phyloP scores from a whole-genome alignment of 2,329 filamentous ascomycete species.

The Ophiostoma angusticollis region DNA sequence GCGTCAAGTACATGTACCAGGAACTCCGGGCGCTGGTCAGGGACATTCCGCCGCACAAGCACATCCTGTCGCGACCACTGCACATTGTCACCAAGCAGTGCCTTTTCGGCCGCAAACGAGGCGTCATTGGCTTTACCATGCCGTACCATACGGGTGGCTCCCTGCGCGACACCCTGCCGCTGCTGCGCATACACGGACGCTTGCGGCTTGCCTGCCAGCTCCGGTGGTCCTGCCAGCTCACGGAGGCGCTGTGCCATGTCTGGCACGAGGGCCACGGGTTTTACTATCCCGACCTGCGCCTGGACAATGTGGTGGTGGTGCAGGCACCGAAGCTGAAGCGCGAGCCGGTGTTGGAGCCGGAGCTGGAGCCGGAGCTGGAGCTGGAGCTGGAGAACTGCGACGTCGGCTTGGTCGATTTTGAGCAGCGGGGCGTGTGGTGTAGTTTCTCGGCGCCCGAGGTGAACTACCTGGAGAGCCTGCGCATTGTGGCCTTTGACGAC shows the following conservation, averaged over 20 bases:
- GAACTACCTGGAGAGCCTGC: conserved; percentile 44
- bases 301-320: conserved; percentile 45
- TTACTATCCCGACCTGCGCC: conserved; percentile 47
- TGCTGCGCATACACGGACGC: conserved; percentile 32
- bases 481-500: conserved; percentile 38
- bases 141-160: conserved; percentile 41
- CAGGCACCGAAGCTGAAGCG: conserved; percentile 15
- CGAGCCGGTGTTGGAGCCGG: too few relatives aligned
- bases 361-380: too few relatives aligned
- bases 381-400: too few relatives aligned
- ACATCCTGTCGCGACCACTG: conserved; percentile 37
- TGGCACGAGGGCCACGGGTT: conserved; percentile 32
- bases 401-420: conserved; percentile 46
- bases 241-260: conserved; percentile 37
- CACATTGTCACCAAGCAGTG: conserved; percentile 44
- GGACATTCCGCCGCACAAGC: conserved; percentile 35
- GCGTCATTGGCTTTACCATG: conserved; percentile 43
- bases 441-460: conserved; percentile 49
- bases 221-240: conserved; percentile 41
- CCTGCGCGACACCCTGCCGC: conserved; percentile 41
- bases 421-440: conserved; percentile 50
- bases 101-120: conserved; percentile 41
- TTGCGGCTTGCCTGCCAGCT: conserved; percentile 32
- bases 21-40: conserved; percentile 42
- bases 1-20: conserved; percentile 48